Evolutionary conservation across 148 eudicot genomes (phyloP), one percentile per base, ranked within the genome.

Genomic region (Heliamphora exappendiculata): DNA sequence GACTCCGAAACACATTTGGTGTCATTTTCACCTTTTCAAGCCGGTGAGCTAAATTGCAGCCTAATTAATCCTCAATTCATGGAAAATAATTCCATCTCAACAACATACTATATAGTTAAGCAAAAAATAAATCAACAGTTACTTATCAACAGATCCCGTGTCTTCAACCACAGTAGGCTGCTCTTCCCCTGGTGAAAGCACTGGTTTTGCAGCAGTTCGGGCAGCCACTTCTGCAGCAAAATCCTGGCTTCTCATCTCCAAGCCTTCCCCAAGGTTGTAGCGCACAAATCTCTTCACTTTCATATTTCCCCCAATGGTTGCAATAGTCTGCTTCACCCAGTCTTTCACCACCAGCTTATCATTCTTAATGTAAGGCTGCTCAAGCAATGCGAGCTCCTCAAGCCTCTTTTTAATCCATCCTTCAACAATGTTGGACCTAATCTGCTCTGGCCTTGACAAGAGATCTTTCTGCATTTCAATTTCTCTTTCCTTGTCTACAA

Each of bases 191-290:
- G 92, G 83, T 64, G 84, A 60, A 78, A 93, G 69, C 4, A 73
- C 78, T 16, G 87, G 64, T 73, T 88, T 91, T 41, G 87, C 89
- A 36, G 97, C 89, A 70, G 98, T 94, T 82, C 91, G 98, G 16
- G 98, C 97, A 51, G 98, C 98, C 51, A 94, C 97, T 87, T 94
- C 97, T 22, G 98, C 97, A 76, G 98, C 98, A 85, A 94, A 94
- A 83, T 94, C 95, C 79, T 87, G 91, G 78, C 81, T 87, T 81
- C 88, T 91, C 95, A 88, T 94, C 73, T 89, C 93, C 84, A 94
- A 80, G 41, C 98, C 97, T 76, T 92, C 91, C 5, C 99, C 96
- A 17, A 95, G 91, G 42, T 94, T 91, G 80, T 91, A 96, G 24
- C 97, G 87, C 47, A 85, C 74, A 54, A 96, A 96, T 55, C 98